Evolutionary conservation across 768 basidiomycete genomes (phyloP), one percentile per base, ranked within the genome.

Genomic region (Lactarius tabidus): DNA sequence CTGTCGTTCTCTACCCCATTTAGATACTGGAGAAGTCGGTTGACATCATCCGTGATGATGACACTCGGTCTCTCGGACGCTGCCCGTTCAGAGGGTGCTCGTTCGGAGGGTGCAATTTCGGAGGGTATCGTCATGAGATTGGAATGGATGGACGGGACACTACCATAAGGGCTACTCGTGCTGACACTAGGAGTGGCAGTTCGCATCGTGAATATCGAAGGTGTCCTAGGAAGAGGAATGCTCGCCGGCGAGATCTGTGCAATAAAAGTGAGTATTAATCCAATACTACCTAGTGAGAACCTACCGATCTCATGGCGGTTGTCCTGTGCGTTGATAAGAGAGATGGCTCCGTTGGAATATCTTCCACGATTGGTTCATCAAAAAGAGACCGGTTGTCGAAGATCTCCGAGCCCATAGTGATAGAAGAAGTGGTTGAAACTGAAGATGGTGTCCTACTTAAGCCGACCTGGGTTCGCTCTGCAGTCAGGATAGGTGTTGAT

Each of bases 1-100:
- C 89, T 78, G 20, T 79, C 77, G 36, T 81, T 77, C 69, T 93
- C 85, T 15, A 93, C 71, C 59, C 90, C 86, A 59, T 90, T 85
- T 12, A 87, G 74, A 60, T 80, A 78, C 43, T 83, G 77, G 57
- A 87, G 73, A 20, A 87, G 68, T 9, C 79, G 73, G 74, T 85
- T 75, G 57, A 79, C 85, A 77, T 74, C 84, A 69, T 84, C 79
- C 4, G 84, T 83, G 41, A 79, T 75, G 5, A 80, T 77, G 35
- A 82, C 76, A n/a, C 77, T 74, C 3, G 79, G 75, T 55, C 78
- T 70, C 31, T 64, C 60, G 6, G 68, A 56, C 14, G 38, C 28
- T 26, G 57, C 1, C 20, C 41, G 29, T 39, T 57, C 56, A 14
- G 56, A 57, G 23, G 8, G 56, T 9, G 56, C 33, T 7, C 56